Conservation (phyloP, 2,329 filamentous ascomycete species). For the Aureobasidium pullulans region DNA sequence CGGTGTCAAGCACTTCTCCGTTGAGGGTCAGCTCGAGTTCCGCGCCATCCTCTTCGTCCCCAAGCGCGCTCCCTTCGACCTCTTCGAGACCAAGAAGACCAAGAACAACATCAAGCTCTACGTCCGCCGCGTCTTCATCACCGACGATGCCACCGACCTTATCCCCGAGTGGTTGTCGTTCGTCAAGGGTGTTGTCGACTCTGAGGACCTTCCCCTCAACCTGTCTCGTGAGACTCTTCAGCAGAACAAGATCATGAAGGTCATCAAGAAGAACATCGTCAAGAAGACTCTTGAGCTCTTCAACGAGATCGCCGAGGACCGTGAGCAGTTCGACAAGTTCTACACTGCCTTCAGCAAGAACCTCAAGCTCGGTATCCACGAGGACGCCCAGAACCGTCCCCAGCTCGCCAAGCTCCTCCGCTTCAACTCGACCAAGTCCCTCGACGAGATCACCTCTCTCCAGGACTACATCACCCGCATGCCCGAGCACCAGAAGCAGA, state of each 20-base stretch:
- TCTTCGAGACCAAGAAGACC: conserved; percentile 99
- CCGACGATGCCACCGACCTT: conserved; percentile 96
- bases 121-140: conserved; percentile 99
- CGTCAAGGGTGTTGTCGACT: conserved; percentile 99
- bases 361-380: conserved; percentile 99
- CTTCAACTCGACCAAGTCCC: conserved; percentile 98
- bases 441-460: conserved; percentile 90
- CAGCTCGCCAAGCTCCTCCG: conserved; percentile 95
- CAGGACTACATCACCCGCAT: conserved; percentile 98
- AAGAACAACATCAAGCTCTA: conserved; percentile 99
- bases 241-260: conserved; percentile 99
- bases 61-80: conserved; percentile 98
- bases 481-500: conserved; percentile 99
- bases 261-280: conserved; percentile 99
- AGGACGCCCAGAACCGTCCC: conserved; percentile 95
- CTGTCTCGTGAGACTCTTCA: conserved; percentile 99
- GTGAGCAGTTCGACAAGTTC: conserved; percentile 99
- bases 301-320: conserved; percentile 97
- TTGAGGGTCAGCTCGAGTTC: conserved; percentile 99
- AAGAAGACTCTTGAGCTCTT: conserved; percentile 99
- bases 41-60: conserved; percentile 98
- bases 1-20: conserved; percentile 99
- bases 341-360: conserved; percentile 99
- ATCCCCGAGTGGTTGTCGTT: conserved; percentile 99
- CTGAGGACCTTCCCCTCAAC: conserved; percentile 98